Evolutionary conservation across 164 flowering plant species (phyloP), one percentile per base, ranked within the genome.

Genomic region (Tetracentron sinense): DNA sequence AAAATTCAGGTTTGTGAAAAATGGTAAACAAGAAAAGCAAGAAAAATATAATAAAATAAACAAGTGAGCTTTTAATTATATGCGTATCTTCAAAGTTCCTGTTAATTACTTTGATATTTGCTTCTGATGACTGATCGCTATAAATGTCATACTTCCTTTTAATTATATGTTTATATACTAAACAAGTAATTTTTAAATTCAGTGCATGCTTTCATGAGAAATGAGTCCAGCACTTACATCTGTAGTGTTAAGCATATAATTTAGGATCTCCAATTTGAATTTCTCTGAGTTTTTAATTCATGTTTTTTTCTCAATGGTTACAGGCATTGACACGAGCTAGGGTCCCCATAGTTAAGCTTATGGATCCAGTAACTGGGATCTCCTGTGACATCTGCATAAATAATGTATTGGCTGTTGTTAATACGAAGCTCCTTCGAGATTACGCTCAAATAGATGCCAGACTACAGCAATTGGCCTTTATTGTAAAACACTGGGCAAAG

Each of bases 401-500:
- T 76, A 95, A 95, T 69, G 74, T 92, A 58, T 73, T 95, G 74
- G 99, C 99, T 77, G 94, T 95, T 66, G 83, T 85, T 53, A 95
- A 95, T 65, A 95, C 97, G 21, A 92, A 85, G 80, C 93, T 95
- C 68, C 94, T 95, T 55, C 78, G 86, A 7, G 96, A 92, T 76
- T 92, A 92, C 84, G 89, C 91, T 31, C 73, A 74, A 68, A 89
- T 95, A 73, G 99, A 95, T 80, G 81, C 46, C 35, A 81, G 99
- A 67, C 77, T 95, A 46, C 78, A 78, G 25, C 97, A 95, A 69
- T 70, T 95, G 85, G 97, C 96, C 44, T 89, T 87, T 64, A 78
- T 95, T 72, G 94, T 95, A 76, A 95, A 95, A 69, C 92, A 95
- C 60, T 92, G 99, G 99, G 99, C 99, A 7, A 95, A 88, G 74